A percentile compares a stretch with the other conserved stretches of the same genome.
Evolutionary conservation across 495 filamentous ascomycete species (phyloP).

Genomic region (Penicillium roqueforti): DNA sequence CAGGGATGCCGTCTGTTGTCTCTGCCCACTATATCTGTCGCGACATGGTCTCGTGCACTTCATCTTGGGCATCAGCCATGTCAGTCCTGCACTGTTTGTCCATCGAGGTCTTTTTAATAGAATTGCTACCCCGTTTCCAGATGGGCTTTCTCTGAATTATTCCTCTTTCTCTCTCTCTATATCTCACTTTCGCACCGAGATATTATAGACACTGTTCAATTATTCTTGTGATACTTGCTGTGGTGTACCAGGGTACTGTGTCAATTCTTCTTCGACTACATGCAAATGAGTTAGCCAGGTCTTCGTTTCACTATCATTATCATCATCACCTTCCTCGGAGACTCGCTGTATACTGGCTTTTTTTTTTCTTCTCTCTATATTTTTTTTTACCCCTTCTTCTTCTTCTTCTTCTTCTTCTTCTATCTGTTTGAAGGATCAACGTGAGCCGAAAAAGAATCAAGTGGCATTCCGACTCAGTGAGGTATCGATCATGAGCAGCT

Average conservation of each 20-base stretch:
- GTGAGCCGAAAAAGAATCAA: not conserved
- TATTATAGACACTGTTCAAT: not conserved
- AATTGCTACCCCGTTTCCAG: conserved; percentile 20
- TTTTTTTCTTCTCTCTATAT: not conserved
- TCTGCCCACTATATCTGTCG: conserved; percentile 22
- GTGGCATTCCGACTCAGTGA: not conserved
- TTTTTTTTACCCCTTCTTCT: not conserved
- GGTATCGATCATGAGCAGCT: conserved; percentile 32
- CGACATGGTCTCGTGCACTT: conserved; percentile 31
- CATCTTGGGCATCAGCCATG: conserved; percentile 26
- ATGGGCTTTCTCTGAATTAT: not conserved
- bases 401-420: not conserved
- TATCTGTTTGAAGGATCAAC: not conserved
- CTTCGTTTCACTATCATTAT: not conserved
- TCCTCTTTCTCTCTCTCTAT: not conserved
- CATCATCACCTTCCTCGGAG: not conserved
- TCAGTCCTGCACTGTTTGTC: conserved; percentile 21
- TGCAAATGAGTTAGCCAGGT: not conserved
- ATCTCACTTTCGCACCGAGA: not conserved
- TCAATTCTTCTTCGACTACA: not conserved
- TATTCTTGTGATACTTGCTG: not conserved
- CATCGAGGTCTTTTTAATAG: conserved; percentile 27
- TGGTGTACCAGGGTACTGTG: not conserved
- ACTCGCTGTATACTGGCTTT: not conserved
- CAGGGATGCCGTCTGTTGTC: conserved; percentile 31